A percentile compares a stretch with the other conserved stretches of the same genome.
Conservation (phyloP, 2,329 filamentous ascomycete genomes). For the Trichoderma cornu-damae region DNA sequence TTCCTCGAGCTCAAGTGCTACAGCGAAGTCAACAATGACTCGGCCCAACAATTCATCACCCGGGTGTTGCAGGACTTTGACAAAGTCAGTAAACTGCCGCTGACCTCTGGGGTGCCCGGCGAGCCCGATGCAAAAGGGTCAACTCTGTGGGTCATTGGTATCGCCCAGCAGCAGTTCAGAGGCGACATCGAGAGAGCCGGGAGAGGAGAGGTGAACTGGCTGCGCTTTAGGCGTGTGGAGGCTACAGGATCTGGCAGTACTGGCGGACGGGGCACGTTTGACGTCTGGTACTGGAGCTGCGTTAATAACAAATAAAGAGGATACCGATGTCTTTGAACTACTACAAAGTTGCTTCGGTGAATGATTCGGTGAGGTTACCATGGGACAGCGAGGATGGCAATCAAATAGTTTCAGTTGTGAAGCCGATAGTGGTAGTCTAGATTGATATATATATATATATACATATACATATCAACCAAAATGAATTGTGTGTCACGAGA, state of each 20-base stretch:
- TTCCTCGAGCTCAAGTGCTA: not conserved
- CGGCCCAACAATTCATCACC: not conserved
- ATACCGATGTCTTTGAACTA: too few relatives aligned
- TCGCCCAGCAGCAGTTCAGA: not conserved
- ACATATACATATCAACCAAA: too few relatives aligned
- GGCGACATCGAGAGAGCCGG: not conserved
- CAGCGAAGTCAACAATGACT: not conserved
- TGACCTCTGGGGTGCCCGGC: not conserved
- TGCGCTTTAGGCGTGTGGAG: not conserved
- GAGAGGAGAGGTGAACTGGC: not conserved
- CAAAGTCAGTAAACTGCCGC: not conserved
- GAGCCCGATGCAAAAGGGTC: not conserved
- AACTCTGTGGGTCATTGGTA: not conserved
- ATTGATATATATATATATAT: too few relatives aligned
- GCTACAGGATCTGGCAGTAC: not conserved
- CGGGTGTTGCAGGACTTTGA: not conserved
- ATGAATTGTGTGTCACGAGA: too few relatives aligned
- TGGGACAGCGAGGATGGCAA: too few relatives aligned
- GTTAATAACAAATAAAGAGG: not conserved
- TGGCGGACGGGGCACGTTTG: not conserved
- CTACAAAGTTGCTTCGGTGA: too few relatives aligned
- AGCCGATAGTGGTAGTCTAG: too few relatives aligned
- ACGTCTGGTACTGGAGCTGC: not conserved
- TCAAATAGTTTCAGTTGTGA: too few relatives aligned
- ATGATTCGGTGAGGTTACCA: too few relatives aligned